Evolutionary conservation across 192 early-diverging fungal genomes (phyloP), one percentile per base, ranked within the genome.

Genomic region (Coemansia sp.): DNA sequence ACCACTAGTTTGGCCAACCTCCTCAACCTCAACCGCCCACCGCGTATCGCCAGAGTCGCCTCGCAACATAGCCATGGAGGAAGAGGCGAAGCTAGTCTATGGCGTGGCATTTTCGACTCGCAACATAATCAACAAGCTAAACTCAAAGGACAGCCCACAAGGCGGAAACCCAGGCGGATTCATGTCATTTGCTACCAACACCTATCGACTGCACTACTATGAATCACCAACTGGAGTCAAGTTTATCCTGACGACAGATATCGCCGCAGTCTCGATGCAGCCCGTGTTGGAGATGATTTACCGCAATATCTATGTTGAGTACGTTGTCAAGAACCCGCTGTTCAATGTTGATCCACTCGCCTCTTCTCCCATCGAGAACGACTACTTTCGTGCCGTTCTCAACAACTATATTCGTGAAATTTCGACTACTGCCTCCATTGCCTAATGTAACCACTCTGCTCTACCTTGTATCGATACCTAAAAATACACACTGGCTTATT

Each of bases 1-100:
- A 9, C 72, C 68, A 12, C 62, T 64, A 31, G 77, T 75, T 18
- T 75, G 73, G 73, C 73, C 72, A 9, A 68, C 66, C 7, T 60
- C 63, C 23, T 6, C 64, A 6, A 55, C 42, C 2, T 69, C 70
- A 7, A 62, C 70, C 8, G 59, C 71, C 0, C 66, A 69, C 31
- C 55, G 61, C 18, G 23, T 58, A 23, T 52, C 66, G 11, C 35
- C 50, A 20, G 69, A 48, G 10, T 74, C 72, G 1, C 52, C 39
- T 7, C 65, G 65, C 37, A 73, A 72, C 57, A 35, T 64, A 9
- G 68, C 70, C 36, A 78, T 83, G 63, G 87, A 92, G 57, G 94
- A 97, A 68, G 92, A 97, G 59, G 89, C 92, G 0, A 98, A 98
- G 72, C 86, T 98, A 16, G 94, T 98, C 16, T 98, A 97, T 69